Base-by-base conservation (phyloP, 805 yeast genomes). In the Candida krabiensis region DNA sequence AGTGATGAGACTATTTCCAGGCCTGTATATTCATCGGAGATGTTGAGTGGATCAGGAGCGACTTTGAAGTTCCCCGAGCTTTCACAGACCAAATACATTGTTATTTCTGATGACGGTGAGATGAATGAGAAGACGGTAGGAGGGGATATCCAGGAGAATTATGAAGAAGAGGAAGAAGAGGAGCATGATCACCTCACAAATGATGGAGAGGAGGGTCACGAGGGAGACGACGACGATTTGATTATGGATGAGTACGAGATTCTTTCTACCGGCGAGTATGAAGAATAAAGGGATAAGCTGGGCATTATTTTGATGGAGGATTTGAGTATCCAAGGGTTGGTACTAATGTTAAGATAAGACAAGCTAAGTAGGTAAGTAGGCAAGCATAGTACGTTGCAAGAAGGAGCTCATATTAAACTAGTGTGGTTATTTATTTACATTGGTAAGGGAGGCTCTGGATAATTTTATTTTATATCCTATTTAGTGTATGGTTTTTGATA, bases 161-260 rank as follows among this genome's bases (percentile, higher is more conserved):
- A n/a, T n/a, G 24, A 21, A 21, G 24, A 35, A 16, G 34, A 23
- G 30, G 33, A 30, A 13, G 26, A 23, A 36, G 35, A 28, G 4
- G 25, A 19, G 4, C 21, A 18, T 7, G 12, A 8, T 5, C 18
- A 27, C n/a, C 19, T 13, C 13, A 15, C 18, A 5, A 12, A 12
- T 32, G 31, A 18, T 9, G 24, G 11, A 11, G 30, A 14, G 19
- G n/a, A n/a, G n/a, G n/a, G n/a, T n/a, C n/a, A n/a, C n/a, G n/a
- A n/a, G n/a, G 30, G 27, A 5, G 28, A 19, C 7, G 21, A 25
- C 11, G 43, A 30, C 31, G 46, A 35, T 15, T 39, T 38, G 8
- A 13, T 39, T 9, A 37, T 39, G 27, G 51, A 49, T 13, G 58
- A 51, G 13, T 52, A 50, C 32, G 59, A 54, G 31, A 46, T 54